phyloP scores from a whole-genome alignment of 2,329 filamentous ascomycete genomes.

The Whalleya microplaca region DNA sequence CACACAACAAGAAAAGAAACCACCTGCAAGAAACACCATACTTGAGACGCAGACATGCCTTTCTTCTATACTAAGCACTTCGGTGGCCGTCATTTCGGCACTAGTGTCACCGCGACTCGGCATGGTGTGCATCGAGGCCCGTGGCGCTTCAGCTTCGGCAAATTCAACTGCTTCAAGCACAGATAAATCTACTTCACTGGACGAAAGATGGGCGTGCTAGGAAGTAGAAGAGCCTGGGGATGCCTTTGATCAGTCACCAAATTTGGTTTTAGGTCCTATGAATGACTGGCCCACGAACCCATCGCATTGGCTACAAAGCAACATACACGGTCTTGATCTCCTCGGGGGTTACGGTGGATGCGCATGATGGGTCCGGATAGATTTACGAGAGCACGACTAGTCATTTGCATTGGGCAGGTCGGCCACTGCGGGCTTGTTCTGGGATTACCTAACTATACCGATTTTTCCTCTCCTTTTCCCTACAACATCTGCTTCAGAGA shows the following conservation, averaged over 20 bases:
- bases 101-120: conserved; percentile 49
- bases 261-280: neutral
- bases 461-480: neutral
- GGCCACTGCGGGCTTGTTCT: neutral
- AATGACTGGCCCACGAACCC: neutral
- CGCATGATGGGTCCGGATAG: neutral
- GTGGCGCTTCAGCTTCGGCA: conserved; percentile 54
- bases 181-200: conserved; percentile 1
- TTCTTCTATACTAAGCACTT: conserved; percentile 52
- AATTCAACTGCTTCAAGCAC: conserved; percentile 55
- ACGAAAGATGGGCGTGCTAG: too few species aligned
- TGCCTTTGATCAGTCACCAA: neutral
- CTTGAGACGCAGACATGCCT: conserved; percentile 42
- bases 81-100: conserved; percentile 54
- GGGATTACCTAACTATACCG: neutral
- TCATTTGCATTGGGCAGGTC: neutral
- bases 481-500: neutral
- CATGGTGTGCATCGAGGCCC: conserved; percentile 53
- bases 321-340: neutral
- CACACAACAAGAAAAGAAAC: neutral
- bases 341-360: neutral
- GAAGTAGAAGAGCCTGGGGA: too few species aligned
- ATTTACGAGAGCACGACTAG: neutral
- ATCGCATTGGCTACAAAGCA: neutral
- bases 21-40: conserved; percentile 1